Conservation (phyloP, 345 rosid species). For the Citrus inodora region DNA sequence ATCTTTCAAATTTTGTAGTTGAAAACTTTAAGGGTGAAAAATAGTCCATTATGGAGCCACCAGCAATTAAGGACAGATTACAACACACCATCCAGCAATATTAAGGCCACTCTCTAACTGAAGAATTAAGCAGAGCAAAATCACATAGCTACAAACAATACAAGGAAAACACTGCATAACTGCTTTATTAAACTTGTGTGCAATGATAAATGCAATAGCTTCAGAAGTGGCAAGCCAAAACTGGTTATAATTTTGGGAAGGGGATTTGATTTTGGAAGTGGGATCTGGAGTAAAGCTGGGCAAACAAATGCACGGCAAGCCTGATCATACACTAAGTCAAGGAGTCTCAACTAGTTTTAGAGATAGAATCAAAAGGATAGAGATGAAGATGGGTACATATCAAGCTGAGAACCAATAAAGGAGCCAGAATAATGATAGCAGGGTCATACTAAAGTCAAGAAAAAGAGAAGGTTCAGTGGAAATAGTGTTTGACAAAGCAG, state of each 20-base stretch:
- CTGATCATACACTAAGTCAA: neutral
- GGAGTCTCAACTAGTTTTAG: neutral
- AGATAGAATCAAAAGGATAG: neutral
- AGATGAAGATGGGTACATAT: neutral
- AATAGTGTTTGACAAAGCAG: neutral
- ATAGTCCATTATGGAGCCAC: neutral
- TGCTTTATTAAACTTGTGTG: neutral
- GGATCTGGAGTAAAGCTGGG: neutral
- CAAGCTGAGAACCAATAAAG: neutral
- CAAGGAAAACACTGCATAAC: too few species aligned
- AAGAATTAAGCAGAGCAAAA: neutral
- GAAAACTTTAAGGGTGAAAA: neutral
- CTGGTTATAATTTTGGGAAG: neutral
- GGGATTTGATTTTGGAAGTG: neutral
- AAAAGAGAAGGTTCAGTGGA: constrained; percentile 6
- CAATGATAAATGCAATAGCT: neutral
- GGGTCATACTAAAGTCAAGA: neutral
- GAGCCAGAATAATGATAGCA: neutral
- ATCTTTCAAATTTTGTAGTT: neutral
- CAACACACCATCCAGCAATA: neutral
- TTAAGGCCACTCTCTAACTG: neutral
- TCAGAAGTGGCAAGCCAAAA: neutral
- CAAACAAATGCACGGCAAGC: neutral
- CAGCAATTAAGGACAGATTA: neutral
- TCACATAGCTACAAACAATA: too few species aligned